These are phyloP conservation scores for Corylus avellana DNA, from an alignment of 306 rosid genomes.

Conservation along the genomic window DNA sequence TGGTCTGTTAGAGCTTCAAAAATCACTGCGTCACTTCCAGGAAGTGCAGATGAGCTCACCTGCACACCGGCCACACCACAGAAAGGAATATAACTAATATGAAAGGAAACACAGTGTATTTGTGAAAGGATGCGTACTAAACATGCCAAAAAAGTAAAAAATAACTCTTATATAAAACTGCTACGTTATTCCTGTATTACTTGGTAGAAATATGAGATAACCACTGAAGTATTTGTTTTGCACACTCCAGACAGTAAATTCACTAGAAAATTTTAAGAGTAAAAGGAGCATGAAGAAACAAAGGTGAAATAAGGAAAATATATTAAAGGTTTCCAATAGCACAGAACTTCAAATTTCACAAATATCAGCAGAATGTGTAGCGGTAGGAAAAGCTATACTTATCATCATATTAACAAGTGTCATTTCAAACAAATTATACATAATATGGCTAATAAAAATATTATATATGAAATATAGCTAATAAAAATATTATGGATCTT, in stretches of 20 bases:
- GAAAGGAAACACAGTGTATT: neutral
- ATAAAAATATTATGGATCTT: neutral
- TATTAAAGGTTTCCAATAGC: neutral
- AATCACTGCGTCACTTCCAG: slow-evolving; percentile 24
- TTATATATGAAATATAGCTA: neutral
- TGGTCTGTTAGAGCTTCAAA: slow-evolving; percentile 27
- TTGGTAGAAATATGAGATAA: slow-evolving; percentile 4
- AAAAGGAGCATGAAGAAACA: neutral
- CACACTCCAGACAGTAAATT: neutral
- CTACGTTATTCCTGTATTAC: neutral
- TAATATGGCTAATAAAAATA: neutral
- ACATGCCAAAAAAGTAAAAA: neutral
- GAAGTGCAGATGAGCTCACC: slow-evolving; percentile 38
- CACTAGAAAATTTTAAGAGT: neutral
- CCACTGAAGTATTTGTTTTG: neutral
- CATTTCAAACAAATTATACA: neutral
- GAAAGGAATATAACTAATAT: slow-evolving; percentile 5
- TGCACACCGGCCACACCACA: slow-evolving; percentile 38
- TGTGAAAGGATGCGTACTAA: neutral
- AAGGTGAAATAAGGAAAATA: neutral
- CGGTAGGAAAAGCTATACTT: neutral
- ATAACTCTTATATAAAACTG: neutral
- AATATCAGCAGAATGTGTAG: neutral
- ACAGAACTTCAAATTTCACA: neutral
- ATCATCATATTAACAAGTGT: neutral